Conservation (phyloP, 306 rosid species). For the Casuarina equisetifolia region DNA sequence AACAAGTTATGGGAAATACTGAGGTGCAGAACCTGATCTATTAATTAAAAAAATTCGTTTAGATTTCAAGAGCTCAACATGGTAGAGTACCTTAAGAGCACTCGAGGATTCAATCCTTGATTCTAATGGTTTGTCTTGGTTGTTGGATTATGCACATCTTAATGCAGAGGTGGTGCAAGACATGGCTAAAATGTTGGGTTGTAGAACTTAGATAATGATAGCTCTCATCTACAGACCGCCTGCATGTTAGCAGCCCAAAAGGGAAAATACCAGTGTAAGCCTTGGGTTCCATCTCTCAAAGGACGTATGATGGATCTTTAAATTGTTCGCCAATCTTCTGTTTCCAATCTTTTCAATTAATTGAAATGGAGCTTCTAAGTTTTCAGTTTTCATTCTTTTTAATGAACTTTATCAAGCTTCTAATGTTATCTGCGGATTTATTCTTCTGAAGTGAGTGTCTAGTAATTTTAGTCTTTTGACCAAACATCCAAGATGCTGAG, state of each 20-base stretch:
- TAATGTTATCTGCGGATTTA: not conserved
- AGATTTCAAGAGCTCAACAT: too few relatives aligned
- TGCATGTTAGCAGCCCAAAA: not conserved
- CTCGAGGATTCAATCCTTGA: not conserved
- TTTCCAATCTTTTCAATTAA: not conserved
- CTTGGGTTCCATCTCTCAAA: not conserved
- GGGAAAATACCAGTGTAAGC: not conserved
- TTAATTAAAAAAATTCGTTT: too few relatives aligned
- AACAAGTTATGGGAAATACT: too few relatives aligned
- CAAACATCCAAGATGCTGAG: not conserved
- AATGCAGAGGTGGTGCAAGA: not conserved
- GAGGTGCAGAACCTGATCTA: too few relatives aligned
- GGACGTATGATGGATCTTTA: not conserved
- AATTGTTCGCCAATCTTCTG: not conserved
- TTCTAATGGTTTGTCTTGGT: not conserved
- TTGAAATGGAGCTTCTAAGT: not conserved
- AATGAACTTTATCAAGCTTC: not conserved
- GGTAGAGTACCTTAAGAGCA: too few relatives aligned
- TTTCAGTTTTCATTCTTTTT: not conserved
- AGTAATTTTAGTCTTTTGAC: not conserved
- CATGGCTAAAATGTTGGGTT: not conserved
- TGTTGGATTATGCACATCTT: not conserved
- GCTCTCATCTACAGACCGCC: not conserved
- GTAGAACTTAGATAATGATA: not conserved
- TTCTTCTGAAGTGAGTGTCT: not conserved